Evolutionary conservation across 73 alveolate species (phyloP), one percentile per base, ranked within the genome.

Genomic region (Symbiodinium natans): DNA sequence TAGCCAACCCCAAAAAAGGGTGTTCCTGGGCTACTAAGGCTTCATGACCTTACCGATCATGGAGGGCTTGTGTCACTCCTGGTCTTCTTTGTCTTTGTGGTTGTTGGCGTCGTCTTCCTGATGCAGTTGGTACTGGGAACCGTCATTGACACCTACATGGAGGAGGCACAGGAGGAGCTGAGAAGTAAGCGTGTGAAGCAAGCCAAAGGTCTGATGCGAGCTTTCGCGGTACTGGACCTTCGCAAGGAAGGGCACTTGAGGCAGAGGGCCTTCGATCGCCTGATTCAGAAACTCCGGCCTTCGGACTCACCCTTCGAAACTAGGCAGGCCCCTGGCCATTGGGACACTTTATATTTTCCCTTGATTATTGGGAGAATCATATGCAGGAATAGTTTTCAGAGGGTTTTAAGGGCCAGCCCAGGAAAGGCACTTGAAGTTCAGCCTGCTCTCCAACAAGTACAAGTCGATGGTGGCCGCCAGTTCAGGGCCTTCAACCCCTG

Each of bases 91-190:
- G 39, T 83, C 83, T 86, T 86, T 56, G 94, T 86, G 38, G 94
- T 86, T 13, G 94, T 86, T 34, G 94, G 94, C 33, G 59, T 86
- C 2, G 40, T 86, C 4, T 86, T 86, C 27, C 83, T 86, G 83
- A 46, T 86, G 94, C 94, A 86, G 94, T 56, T 86, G 83, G 71
- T 86, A 25, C 59, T 86, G 83, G 94, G 94, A 7, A 86, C 94
- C 29, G 94, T 86, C 40, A 86, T 86, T 25, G 94, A 86, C 43
- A 86, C 94, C 19, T 86, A 86, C 83, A 86, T 86, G 94, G 94
- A 86, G 75, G 94, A 86, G 41, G 94, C 94, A 6, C 94, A 86
- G n/a, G 94, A 86, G 83, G 94, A 86, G 94, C 94, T 86, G 63
- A 33, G 94, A 36, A 86, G 94, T 83, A 86, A 86, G 83, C 94